A percentile compares a stretch with the other conserved stretches of the same genome.
Evolutionary conservation across 305 asterid species (phyloP).

Genomic region (Fraxinus dipetala): DNA sequence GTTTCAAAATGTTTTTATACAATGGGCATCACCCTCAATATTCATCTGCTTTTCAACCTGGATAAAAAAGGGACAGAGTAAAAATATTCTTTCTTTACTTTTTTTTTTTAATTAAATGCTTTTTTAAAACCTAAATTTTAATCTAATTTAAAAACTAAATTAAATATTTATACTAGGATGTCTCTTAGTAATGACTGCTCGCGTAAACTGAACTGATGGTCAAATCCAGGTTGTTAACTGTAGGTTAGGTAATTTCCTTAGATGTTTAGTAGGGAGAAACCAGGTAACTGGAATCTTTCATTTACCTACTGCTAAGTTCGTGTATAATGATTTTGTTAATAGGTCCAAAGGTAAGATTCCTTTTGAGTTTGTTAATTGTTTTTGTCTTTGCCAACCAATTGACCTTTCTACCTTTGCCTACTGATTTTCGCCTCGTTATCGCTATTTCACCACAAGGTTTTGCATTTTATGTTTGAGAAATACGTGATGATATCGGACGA

Average conservation of each 20-base stretch:
- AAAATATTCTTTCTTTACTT: neutral
- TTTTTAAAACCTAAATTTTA: too few relatives aligned
- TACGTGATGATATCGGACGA: neutral
- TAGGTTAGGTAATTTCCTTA: neutral
- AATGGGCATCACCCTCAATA: neutral
- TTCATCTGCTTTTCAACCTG: neutral
- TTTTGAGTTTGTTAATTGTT: neutral
- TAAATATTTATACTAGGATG: neutral
- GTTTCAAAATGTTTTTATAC: neutral
- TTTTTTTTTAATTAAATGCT: too few relatives aligned
- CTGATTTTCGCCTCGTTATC: neutral
- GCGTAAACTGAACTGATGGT: neutral
- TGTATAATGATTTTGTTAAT: neutral
- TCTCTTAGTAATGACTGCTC: neutral
- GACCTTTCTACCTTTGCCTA: neutral
- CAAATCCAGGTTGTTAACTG: neutral
- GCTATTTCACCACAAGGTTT: neutral
- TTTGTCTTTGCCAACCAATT: neutral
- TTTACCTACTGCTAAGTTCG: neutral
- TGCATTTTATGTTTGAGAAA: neutral
- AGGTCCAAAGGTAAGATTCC: neutral
- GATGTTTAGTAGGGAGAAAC: neutral
- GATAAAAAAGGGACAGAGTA: neutral
- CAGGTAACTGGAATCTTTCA: neutral
- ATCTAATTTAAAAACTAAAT: neutral